Evolutionary conservation across 2,329 filamentous ascomycete genomes (phyloP), one percentile per base, ranked within the genome.

Genomic region (Phyllosticta capitalensis): DNA sequence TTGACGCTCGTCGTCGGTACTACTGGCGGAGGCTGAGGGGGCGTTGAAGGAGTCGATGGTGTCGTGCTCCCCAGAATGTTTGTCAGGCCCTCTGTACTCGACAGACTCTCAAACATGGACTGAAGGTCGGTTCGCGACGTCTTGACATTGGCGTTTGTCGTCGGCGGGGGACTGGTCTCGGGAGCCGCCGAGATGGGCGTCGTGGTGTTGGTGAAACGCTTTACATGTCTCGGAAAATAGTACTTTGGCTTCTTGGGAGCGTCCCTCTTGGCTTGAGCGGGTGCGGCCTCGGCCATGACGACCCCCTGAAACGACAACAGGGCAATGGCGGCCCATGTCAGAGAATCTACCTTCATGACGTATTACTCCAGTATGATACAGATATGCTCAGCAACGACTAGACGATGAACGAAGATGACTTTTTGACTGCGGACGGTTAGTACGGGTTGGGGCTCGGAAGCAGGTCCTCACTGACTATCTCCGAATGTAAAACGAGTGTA

Each of bases 151-250:
- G 33, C 33, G 19, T 52, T 30, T 12, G 56, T 54, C 56, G 54
- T 33, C 21, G 56, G 53, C 52, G 61, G 55, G 55, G 59, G 55
- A 56, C 53, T 60, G 38, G 28, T 59, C 10, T 38, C 20, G 12
- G 45, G 56, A 50, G 59, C 50, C 17, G 56, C 52, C 12, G 58
- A 59, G 30, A 56, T 24, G 19, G 70, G 64, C 17, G 65, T 64
- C 49, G 72, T 72, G 22, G 63, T 66, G 58, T 74, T 72, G 56
- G 69, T 69, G 57, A 73, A 72, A 56, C 77, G 69, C 68, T 77
- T 78, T 28, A 77, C 66, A 58, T 76, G 71, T 59, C 74, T 72
- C n/a, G 76, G 75, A 62, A 77, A 77, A 68, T 78, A 78, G 71
- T 78, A 78, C 64, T 71, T 70, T 22, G 76, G 76, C 51, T 65